phyloP scores from a whole-genome alignment of 2,329 filamentous ascomycete genomes.

The Diplodia scrobiculata region DNA sequence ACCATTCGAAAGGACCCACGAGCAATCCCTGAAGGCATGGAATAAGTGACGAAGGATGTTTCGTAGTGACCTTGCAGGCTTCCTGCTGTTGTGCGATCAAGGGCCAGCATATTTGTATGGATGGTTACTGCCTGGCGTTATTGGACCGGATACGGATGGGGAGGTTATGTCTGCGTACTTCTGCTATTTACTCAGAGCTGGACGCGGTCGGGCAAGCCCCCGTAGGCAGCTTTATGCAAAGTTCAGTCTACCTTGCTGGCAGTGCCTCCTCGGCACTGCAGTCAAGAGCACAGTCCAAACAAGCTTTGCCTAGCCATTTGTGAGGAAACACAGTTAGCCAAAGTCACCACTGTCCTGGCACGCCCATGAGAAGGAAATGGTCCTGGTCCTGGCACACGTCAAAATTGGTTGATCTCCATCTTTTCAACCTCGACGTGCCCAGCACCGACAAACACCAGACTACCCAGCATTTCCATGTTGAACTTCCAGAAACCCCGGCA shows the following conservation, averaged over 20 bases:
- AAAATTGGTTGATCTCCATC: background rate
- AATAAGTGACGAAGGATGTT: background rate
- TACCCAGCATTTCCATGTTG: background rate
- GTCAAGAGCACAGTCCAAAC: background rate
- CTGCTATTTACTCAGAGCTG: background rate
- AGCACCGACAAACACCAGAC: too few species aligned
- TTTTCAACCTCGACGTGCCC: background rate
- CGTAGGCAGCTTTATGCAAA: background rate
- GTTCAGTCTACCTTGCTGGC: background rate
- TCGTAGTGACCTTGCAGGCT: background rate
- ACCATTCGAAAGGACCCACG: constrained; percentile 50
- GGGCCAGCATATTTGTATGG: constrained; percentile 1
- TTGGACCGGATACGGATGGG: background rate
- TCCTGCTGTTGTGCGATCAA: background rate
- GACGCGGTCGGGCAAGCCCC: background rate
- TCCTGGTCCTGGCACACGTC: background rate
- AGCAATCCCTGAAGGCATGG: constrained; percentile 5
- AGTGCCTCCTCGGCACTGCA: background rate
- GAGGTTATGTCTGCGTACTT: background rate
- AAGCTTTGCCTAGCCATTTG: background rate
- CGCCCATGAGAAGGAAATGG: background rate
- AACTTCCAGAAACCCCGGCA: background rate
- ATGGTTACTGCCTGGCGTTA: constrained; percentile 5
- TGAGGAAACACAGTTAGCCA: background rate
- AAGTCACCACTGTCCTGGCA: background rate